Evolutionary conservation across 345 rosid species (phyloP), one percentile per base, ranked within the genome.

Genomic region (Barbarea vulgaris): DNA sequence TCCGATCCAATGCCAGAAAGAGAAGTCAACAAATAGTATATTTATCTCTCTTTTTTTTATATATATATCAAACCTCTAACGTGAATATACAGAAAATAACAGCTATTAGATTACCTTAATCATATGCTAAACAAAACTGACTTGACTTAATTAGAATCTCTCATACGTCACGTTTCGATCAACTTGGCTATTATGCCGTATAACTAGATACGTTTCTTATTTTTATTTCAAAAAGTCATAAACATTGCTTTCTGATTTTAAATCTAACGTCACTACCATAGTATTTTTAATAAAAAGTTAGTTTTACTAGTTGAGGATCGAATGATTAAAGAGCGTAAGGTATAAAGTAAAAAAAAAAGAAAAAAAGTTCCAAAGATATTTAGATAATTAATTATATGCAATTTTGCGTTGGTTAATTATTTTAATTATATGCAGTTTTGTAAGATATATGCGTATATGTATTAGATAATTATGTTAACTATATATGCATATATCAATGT

Each of bases 101-200:
- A 63, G 70, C 24, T 9, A 30, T 1, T 56, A 33, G 3, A 74
- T 41, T 42, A 65, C 50, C 72, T 65, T 65, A 74, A 65, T 56
- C 39, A 17, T 31, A 56, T 34, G 59, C 52, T 10, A 56, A n/a
- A 39, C 44, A 39, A 14, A 54, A 22, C 47, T 57, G 1, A 4
- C 17, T 44, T 55, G 57, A 73, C 11, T 30, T 33, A n/a, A 56
- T 50, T 46, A 46, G 57, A 27, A 28, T 52, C 63, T 73, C 33
- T 39, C 30, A 50, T 4, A 4, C 51, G 68, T 9, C 56, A 70
- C 44, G 37, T 67, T 25, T 67, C 37, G 25, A 37, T 56, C 63
- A n/a, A 34, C 47, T 25, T 56, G 44, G 44, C n/a, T 1, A 48
- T 19, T 22, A 46, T 17, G 9, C 39, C 37, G 37, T 48, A 30